These are phyloP conservation scores for Sporormia fimetaria DNA, from an alignment of 495 filamentous ascomycete genomes.

Conservation along the genomic window DNA sequence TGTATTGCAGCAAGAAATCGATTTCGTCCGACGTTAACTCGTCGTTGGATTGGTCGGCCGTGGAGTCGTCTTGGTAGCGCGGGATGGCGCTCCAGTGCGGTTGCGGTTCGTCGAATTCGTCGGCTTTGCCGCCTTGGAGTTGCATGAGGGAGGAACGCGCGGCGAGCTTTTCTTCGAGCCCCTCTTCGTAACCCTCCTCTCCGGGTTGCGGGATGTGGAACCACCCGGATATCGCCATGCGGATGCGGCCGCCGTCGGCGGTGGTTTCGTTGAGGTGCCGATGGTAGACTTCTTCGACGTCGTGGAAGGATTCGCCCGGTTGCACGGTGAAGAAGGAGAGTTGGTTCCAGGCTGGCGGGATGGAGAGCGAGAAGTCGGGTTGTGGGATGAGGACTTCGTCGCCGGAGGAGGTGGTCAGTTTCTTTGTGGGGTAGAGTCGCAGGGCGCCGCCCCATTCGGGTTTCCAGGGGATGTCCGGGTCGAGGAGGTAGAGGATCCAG, in stretches of 20 bases:
- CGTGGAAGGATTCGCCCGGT: slow-evolving; percentile 93
- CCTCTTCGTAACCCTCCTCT: slow-evolving; percentile 83
- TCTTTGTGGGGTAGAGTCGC: slow-evolving; percentile 69
- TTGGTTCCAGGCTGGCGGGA: slow-evolving; percentile 94
- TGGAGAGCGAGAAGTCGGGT: slow-evolving; percentile 60
- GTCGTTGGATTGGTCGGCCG: slow-evolving; percentile 33
- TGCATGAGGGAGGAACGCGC: slow-evolving; percentile 83
- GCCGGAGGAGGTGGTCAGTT: slow-evolving; percentile 51
- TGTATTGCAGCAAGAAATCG: slow-evolving; percentile 77
- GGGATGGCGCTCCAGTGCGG: slow-evolving; percentile 42
- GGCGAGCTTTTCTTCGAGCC: slow-evolving; percentile 76
- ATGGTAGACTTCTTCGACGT: slow-evolving; percentile 95
- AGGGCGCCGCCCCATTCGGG: slow-evolving; percentile 88
- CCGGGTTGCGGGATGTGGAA: slow-evolving; percentile 95
- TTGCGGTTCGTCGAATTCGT: slow-evolving; percentile 73
- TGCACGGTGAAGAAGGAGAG: slow-evolving; percentile 96
- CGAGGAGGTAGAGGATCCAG: slow-evolving; percentile 94
- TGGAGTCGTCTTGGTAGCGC: slow-evolving; percentile 34
- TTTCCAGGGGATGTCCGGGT: slow-evolving; percentile 86
- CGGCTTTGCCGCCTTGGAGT: slow-evolving; percentile 74
- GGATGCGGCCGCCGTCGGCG: slow-evolving; percentile 55
- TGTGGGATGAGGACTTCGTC: slow-evolving; percentile 62
- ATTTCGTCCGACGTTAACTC: slow-evolving; percentile 65
- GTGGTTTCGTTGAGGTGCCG: slow-evolving; percentile 49
- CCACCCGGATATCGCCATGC: slow-evolving; percentile 99